These are phyloP conservation scores for Macrolepiota dolichaula DNA, from an alignment of 768 basidiomycete genomes.

Conservation along the genomic window DNA sequence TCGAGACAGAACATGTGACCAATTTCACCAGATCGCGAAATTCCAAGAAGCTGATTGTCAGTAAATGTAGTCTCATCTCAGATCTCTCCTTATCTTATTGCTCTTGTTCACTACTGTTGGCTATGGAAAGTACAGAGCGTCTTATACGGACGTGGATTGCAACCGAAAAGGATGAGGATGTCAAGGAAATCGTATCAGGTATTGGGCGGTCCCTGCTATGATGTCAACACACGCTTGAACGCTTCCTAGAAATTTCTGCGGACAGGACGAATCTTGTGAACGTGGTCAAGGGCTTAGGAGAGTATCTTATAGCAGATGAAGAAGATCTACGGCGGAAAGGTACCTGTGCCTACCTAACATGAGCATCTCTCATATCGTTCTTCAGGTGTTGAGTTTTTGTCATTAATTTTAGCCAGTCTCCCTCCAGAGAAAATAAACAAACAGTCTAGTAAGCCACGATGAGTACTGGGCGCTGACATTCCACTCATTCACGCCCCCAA, in stretches of 20 bases:
- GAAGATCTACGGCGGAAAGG: constrained; percentile 78
- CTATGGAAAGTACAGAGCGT: constrained; percentile 41
- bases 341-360: constrained; percentile 21
- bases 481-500: constrained; percentile 24
- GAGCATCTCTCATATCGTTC: not conserved
- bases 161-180: constrained; percentile 55
- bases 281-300: constrained; percentile 83
- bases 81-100: not conserved
- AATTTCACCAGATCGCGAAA: constrained; percentile 1
- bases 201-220: constrained; percentile 21
- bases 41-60: not conserved
- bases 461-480: not conserved
- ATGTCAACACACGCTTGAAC: not conserved
- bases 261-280: constrained; percentile 62
- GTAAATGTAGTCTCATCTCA: constrained; percentile 5
- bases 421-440: constrained; percentile 65
- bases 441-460: constrained; percentile 67
- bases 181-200: constrained; percentile 60
- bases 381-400: constrained; percentile 82
- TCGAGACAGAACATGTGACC: constrained; percentile 9
- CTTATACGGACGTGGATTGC: constrained; percentile 73
- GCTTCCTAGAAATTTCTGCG: constrained; percentile 41
- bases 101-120: not conserved
- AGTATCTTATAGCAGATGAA: constrained; percentile 86
- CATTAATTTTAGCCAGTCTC: constrained; percentile 60